Conservation (phyloP, 495 filamentous ascomycete species). For the Poronia punctata region DNA sequence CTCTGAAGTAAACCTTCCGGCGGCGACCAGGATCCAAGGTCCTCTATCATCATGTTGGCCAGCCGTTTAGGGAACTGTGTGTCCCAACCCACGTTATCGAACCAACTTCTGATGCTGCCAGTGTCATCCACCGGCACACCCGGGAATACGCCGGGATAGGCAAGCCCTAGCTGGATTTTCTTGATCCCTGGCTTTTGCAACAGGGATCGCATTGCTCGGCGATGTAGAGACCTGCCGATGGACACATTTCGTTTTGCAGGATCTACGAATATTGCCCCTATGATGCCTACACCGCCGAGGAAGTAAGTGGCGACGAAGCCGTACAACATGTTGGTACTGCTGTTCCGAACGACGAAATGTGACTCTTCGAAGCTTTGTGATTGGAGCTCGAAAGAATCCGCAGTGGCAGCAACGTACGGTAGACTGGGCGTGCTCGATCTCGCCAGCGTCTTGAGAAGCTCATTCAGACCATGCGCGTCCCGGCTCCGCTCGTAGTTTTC, state of each 20-base stretch:
- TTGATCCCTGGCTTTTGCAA: slow-evolving; percentile 59
- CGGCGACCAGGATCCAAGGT: slow-evolving; percentile 63
- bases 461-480: slow-evolving; percentile 62
- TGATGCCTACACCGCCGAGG: slow-evolving; percentile 65
- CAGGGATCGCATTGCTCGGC: slow-evolving; percentile 64
- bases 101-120: slow-evolving; percentile 50
- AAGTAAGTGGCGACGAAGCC: slow-evolving; percentile 86
- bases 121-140: slow-evolving; percentile 60
- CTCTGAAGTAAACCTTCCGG: slow-evolving; percentile 66
- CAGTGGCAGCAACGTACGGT: slow-evolving; percentile 59
- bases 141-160: slow-evolving; percentile 70
- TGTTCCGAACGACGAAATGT: slow-evolving; percentile 88
- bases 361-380: slow-evolving; percentile 62
- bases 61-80: slow-evolving; percentile 45
- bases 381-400: slow-evolving; percentile 66
- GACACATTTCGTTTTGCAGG: slow-evolving; percentile 75
- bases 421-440: slow-evolving; percentile 48
- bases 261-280: slow-evolving; percentile 78
- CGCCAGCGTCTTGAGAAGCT: slow-evolving; percentile 58
- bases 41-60: slow-evolving; percentile 55
- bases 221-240: slow-evolving; percentile 78
- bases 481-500: slow-evolving; percentile 74
- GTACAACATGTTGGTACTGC: slow-evolving; percentile 77
- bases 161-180: slow-evolving; percentile 70
- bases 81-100: slow-evolving; percentile 41